Evolutionary conservation across 306 rosid genomes (phyloP), one percentile per base, ranked within the genome.

Genomic region (Canavalia gladiata): DNA sequence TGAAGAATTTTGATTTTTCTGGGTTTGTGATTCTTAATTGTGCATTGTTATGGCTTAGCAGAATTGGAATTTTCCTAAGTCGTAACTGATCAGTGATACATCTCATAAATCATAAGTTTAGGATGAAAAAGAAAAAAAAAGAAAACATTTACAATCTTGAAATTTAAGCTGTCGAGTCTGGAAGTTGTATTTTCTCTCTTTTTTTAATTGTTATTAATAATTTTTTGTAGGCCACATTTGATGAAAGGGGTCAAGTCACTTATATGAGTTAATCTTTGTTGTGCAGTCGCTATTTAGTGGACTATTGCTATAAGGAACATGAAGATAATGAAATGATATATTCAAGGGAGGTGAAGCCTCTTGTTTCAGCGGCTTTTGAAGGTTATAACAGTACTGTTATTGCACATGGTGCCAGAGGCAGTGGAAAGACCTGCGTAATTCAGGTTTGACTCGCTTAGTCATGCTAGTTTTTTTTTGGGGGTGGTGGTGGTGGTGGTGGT

Each of bases 371-470:
- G 11, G 89, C 87, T 76, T 89, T 91, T 57, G 94, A 86, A 55
- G 99, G 98, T 55, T 81, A 62, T 65, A 92, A 88, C 68, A 88
- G 97, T 60, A 90, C 99, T 70, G 77, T 93, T 76, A 72, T 95
- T 60, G 90, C 94, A 39, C 84, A 76, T 87, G 99, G 99, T 80
- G 97, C 98, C 66, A 95, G 87, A 86, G 90, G 89, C 73, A 91
- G 92, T 72, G 99, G 98, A 63, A 95, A 95, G 86, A 89, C 99
- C 64, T 79, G 80, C 31, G 3, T 86, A 31, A 86, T 93, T 84
- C 97, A 91, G 99, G 99, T 93, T 79, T 55, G 81, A 37, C 57
- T 76, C 81, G 54, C 54, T 72, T 50, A 66, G 6, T 52, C 63
- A 0, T 34, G 49, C 29, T 64, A n/a, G 37, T 43, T 51, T 52